These are phyloP conservation scores for Fusarium sp. DNA, from an alignment of 2,329 filamentous ascomycete genomes.

Conservation along the genomic window DNA sequence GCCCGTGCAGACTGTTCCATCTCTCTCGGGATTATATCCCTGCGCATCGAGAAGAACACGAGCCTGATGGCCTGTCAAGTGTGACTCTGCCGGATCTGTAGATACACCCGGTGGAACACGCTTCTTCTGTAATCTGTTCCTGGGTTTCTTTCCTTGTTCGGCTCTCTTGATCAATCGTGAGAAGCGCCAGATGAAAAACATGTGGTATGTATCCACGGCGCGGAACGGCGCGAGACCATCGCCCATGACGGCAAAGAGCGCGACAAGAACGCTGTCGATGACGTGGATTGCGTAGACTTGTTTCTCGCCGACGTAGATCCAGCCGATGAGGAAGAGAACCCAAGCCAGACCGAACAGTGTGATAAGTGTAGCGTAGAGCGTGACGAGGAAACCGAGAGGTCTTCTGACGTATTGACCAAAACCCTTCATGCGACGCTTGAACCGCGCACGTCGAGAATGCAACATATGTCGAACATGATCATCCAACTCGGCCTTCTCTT, in stretches of 20 bases:
- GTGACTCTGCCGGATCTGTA: constrained; percentile 4
- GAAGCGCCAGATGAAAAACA: constrained; percentile 84
- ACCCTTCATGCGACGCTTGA: constrained; percentile 83
- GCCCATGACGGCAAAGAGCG: constrained; percentile 77
- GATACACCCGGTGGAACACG: constrained; percentile 22
- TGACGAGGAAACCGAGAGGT: constrained; percentile 85
- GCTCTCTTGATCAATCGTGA: constrained; percentile 53
- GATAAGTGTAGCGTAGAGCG: constrained; percentile 84
- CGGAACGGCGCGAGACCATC: constrained; percentile 81
- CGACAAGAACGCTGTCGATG: constrained; percentile 78
- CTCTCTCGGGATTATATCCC: constrained; percentile 24
- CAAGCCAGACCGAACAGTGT: constrained; percentile 87
- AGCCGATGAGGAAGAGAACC: constrained; percentile 92
- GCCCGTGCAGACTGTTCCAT: constrained; percentile 8
- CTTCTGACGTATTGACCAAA: constrained; percentile 83
- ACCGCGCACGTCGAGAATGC: constrained; percentile 81
- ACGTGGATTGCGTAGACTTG: constrained; percentile 78
- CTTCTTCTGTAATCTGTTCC: constrained; percentile 38
- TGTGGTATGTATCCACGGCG: constrained; percentile 86
- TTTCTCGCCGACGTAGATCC: constrained; percentile 83
- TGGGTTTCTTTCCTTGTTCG: constrained; percentile 63
- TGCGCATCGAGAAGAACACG: constrained; percentile 31
- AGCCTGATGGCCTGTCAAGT: constrained; percentile 40
- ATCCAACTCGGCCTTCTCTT: constrained; percentile 82
- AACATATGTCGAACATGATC: constrained; percentile 90